A percentile compares a stretch with the other conserved stretches of the same genome.
phyloP scores from a whole-genome alignment of 2,329 filamentous ascomycete genomes.

The Hypocreales sp. region DNA sequence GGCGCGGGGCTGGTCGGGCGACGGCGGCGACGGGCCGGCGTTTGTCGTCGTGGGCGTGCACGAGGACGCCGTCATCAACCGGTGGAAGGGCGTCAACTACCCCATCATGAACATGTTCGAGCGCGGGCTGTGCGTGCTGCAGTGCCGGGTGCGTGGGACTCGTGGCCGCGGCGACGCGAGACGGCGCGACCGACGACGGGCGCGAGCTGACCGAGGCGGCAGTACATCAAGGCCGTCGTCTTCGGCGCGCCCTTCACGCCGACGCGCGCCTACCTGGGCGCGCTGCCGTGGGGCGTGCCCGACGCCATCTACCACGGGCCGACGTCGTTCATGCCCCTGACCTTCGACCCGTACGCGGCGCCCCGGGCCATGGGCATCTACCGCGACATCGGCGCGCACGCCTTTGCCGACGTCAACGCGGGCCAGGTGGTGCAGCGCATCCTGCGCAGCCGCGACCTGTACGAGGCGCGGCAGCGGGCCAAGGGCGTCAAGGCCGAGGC shows the following conservation, averaged over 20 bases:
- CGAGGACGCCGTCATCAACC: slow-evolving; percentile 87
- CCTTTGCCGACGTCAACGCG: slow-evolving; percentile 78
- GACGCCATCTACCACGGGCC: slow-evolving; percentile 90
- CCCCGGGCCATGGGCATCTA: slow-evolving; percentile 78
- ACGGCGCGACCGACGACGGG: too few relatives aligned
- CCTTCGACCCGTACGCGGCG: slow-evolving; percentile 66
- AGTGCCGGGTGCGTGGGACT: slow-evolving; percentile 77
- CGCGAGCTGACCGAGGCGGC: slow-evolving; percentile 1
- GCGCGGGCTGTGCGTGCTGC: slow-evolving; percentile 83
- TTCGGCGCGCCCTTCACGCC: slow-evolving; percentile 86
- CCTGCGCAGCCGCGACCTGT: slow-evolving; percentile 69
- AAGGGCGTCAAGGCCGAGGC: slow-evolving; percentile 77
- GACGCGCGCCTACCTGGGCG: slow-evolving; percentile 59
- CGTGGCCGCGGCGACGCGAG: background rate
- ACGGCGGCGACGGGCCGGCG: slow-evolving; percentile 55
- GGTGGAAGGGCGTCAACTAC: slow-evolving; percentile 95
- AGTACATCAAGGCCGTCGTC: slow-evolving; percentile 79
- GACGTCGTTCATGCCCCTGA: slow-evolving; percentile 73
- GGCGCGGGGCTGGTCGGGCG: slow-evolving; percentile 48
- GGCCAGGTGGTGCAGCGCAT: slow-evolving; percentile 86
- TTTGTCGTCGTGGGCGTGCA: slow-evolving; percentile 92
- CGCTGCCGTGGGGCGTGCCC: slow-evolving; percentile 59
- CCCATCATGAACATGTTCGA: slow-evolving; percentile 99
- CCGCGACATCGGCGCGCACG: slow-evolving; percentile 58
- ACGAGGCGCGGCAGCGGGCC: slow-evolving; percentile 78